Conservation (phyloP, 2,329 filamentous ascomycete genomes). For the Phyllachora maydis region DNA sequence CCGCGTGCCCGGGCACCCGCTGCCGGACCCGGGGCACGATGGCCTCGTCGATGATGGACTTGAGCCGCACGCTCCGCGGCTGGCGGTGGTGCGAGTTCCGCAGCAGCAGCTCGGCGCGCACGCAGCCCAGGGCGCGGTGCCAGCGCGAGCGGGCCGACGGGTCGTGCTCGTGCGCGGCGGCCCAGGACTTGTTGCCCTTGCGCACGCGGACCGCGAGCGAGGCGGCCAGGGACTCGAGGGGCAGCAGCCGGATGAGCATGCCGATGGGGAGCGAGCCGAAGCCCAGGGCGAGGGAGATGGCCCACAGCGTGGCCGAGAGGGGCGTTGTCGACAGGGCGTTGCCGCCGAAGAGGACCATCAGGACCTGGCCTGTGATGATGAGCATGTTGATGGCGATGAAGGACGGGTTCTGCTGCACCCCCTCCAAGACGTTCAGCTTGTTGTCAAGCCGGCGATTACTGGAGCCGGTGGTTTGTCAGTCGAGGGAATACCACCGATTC, state of each 20-base stretch:
- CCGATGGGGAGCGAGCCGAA: constrained; percentile 58
- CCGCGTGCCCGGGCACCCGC: too few species aligned
- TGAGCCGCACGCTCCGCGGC: too few species aligned
- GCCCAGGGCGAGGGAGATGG: constrained; percentile 59
- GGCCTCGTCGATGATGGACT: too few species aligned
- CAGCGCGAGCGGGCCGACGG: too few species aligned
- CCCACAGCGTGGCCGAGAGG: constrained; percentile 58
- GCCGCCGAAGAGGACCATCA: constrained; percentile 71
- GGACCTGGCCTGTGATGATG: constrained; percentile 67
- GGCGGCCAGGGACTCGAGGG: constrained; percentile 30
- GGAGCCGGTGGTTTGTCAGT: too few species aligned
- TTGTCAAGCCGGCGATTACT: constrained; percentile 70
- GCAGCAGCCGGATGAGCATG: constrained; percentile 49
- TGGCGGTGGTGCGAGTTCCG: too few species aligned
- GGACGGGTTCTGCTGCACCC: constrained; percentile 58
- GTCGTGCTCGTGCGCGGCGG: too few species aligned
- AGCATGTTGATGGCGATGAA: constrained; percentile 62
- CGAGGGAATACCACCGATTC: too few species aligned
- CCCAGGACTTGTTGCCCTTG: too few species aligned
- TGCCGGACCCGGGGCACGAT: too few species aligned
- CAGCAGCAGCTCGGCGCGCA: too few species aligned
- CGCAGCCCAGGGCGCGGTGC: too few species aligned
- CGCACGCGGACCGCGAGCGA: constrained; percentile 5
- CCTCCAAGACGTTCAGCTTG: constrained; percentile 73
- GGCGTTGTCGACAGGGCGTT: constrained; percentile 45